These are phyloP conservation scores for Senecio squalidus DNA, from an alignment of 140 eudicot species.

Conservation along the genomic window DNA sequence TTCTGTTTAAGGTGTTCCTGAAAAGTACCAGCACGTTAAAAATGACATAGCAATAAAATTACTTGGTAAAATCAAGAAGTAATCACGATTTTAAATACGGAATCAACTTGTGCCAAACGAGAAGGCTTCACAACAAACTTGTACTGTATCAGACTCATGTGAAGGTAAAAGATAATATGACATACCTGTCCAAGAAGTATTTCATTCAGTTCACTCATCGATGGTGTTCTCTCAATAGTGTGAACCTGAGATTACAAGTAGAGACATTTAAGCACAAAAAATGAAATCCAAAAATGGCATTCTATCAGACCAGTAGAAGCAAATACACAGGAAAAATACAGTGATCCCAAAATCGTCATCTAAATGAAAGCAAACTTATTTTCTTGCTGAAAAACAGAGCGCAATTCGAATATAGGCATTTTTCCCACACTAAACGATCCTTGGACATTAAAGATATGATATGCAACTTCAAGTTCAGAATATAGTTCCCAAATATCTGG, in stretches of 20 bases:
- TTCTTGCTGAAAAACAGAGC: too few species aligned
- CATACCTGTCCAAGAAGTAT: slow-evolving; percentile 96
- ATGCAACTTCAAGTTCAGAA: too few species aligned
- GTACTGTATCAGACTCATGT: too few species aligned
- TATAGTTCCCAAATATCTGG: too few species aligned
- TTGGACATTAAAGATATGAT: too few species aligned
- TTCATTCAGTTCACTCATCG: slow-evolving; percentile 96
- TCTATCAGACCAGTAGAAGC: slow-evolving; percentile 1
- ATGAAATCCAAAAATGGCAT: slow-evolving; percentile 15
- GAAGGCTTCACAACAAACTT: too few species aligned
- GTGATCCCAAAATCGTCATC: background rate
- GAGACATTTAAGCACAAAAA: too few species aligned
- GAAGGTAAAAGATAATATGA: slow-evolving; percentile 19
- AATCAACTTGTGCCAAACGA: too few species aligned
- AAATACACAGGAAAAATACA: background rate
- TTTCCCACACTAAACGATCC: too few species aligned
- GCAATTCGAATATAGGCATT: too few species aligned
- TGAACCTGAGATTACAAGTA: slow-evolving; percentile 62
- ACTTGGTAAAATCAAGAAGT: slow-evolving; percentile 1
- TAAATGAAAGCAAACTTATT: too few species aligned
- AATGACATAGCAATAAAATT: background rate
- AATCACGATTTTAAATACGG: background rate
- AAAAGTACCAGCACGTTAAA: slow-evolving; percentile 25
- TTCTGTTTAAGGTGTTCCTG: slow-evolving; percentile 97
- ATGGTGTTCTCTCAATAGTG: slow-evolving; percentile 85